A percentile compares a stretch with the other conserved stretches of the same genome.
Conservation (phyloP, 1,284 basidiomycete genomes). For the Sutorius eximius region DNA sequence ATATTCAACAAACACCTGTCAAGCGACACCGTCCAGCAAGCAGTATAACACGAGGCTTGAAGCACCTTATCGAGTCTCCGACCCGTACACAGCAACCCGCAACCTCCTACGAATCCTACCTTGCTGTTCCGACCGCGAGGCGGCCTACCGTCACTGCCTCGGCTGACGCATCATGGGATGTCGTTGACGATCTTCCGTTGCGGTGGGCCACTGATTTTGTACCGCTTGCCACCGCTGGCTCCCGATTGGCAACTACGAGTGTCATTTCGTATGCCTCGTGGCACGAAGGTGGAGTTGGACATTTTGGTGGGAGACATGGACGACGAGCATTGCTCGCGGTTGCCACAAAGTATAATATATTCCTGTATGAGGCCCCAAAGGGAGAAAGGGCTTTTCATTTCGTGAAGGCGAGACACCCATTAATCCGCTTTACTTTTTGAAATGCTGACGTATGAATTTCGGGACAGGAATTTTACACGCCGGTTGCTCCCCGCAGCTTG, state of each 20-base stretch:
- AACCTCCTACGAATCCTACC: conserved; percentile 37
- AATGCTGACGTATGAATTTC: neutral
- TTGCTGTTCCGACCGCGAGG: conserved; percentile 29
- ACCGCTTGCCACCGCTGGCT: conserved; percentile 63
- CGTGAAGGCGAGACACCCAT: conserved; percentile 53
- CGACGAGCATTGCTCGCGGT: conserved; percentile 71
- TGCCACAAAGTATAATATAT: conserved; percentile 68
- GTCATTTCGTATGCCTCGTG: conserved; percentile 69
- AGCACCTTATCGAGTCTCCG: conserved; percentile 52
- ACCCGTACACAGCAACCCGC: conserved; percentile 28
- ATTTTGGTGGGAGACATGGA: conserved; percentile 40
- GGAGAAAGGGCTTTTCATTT: conserved; percentile 80
- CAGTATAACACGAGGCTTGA: conserved; percentile 60
- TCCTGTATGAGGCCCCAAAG: conserved; percentile 76
- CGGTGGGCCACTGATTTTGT: conserved; percentile 82
- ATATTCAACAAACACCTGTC: conserved; percentile 47
- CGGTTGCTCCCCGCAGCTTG: conserved; percentile 59
- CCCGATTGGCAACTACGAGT: conserved; percentile 57
- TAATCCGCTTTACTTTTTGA: neutral
- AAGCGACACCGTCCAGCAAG: conserved; percentile 58
- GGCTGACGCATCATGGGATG: conserved; percentile 63
- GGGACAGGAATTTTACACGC: conserved; percentile 76
- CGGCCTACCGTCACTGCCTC: conserved; percentile 35
- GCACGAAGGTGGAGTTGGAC: conserved; percentile 46
- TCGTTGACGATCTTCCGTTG: conserved; percentile 72